phyloP scores from a whole-genome alignment of 2,329 filamentous ascomycete genomes.

The Neonectria ditissima region DNA sequence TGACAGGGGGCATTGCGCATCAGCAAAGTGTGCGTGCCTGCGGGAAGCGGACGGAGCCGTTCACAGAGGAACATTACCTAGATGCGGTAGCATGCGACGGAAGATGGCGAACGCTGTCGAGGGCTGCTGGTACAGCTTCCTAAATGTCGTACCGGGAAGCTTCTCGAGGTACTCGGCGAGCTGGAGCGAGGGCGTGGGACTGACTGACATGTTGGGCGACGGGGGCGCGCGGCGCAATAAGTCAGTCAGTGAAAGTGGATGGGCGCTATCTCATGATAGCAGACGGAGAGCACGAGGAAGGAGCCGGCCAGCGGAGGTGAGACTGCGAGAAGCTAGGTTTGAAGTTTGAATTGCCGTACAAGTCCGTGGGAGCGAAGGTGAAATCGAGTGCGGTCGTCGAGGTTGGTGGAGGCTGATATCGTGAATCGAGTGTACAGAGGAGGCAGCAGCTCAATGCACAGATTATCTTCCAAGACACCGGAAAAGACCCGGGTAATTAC shows the following conservation, averaged over 20 bases:
- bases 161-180: conserved; percentile 93
- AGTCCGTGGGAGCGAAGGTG: neutral
- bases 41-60: neutral
- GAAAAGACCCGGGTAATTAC: conserved; percentile 29
- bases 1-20: conserved; percentile 48
- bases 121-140: conserved; percentile 93
- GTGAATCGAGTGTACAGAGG: conserved; percentile 7
- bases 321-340: neutral
- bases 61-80: conserved; percentile 68
- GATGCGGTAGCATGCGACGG: conserved; percentile 92
- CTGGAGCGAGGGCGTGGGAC: conserved; percentile 63
- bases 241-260: conserved; percentile 37
- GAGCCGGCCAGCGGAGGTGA: conserved; percentile 15
- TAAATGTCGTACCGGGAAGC: conserved; percentile 89
- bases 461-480: conserved; percentile 1
- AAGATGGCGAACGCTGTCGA: conserved; percentile 96
- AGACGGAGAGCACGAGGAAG: conserved; percentile 1
- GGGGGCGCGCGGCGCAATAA: conserved; percentile 37
- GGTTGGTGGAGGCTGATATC: neutral
- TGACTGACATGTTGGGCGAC: conserved; percentile 59
- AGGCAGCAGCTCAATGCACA: conserved; percentile 11
- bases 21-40: conserved; percentile 3
- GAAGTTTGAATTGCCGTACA: neutral
- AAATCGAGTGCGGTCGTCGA: neutral
- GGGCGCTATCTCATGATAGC: conserved; percentile 43